These are phyloP conservation scores for Plasmodium gallinaceum DNA, from an alignment of 169 alveolate genomes.

Conservation along the genomic window DNA sequence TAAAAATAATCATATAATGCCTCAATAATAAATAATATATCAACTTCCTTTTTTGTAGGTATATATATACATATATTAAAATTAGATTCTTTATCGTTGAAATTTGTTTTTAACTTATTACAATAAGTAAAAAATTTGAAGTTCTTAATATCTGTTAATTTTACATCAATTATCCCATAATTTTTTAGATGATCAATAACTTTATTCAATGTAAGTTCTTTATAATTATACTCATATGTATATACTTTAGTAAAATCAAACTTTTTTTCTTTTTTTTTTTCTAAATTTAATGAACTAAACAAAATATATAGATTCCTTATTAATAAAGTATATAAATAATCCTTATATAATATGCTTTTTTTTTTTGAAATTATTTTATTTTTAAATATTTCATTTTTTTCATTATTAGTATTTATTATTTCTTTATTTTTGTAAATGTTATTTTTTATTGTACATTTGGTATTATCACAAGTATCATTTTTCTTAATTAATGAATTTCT, in stretches of 20 bases:
- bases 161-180: slow-evolving; percentile 5
- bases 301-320: slow-evolving; percentile 36
- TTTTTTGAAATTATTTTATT: too few species aligned
- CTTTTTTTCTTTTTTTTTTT: slow-evolving; percentile 10
- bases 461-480: background rate
- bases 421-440: background rate
- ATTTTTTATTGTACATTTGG: background rate
- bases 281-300: slow-evolving; percentile 12
- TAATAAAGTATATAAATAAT: slow-evolving; percentile 29
- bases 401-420: background rate
- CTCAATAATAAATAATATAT: slow-evolving; percentile 50
- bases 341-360: slow-evolving; percentile 12
- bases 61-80: slow-evolving; percentile 59
- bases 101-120: background rate
- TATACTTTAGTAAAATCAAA: slow-evolving; percentile 38
- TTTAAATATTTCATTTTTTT: background rate
- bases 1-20: slow-evolving; percentile 45
- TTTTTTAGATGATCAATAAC: background rate
- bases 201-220: background rate
- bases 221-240: slow-evolving; percentile 35
- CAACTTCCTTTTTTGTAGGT: slow-evolving; percentile 66
- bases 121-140: slow-evolving; percentile 14
- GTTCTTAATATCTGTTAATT: background rate
- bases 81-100: slow-evolving; percentile 6
- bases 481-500: slow-evolving; percentile 9